These are phyloP conservation scores for Pythium brachiatum DNA, from an alignment of 352 stramenopile species.

Conservation along the genomic window DNA sequence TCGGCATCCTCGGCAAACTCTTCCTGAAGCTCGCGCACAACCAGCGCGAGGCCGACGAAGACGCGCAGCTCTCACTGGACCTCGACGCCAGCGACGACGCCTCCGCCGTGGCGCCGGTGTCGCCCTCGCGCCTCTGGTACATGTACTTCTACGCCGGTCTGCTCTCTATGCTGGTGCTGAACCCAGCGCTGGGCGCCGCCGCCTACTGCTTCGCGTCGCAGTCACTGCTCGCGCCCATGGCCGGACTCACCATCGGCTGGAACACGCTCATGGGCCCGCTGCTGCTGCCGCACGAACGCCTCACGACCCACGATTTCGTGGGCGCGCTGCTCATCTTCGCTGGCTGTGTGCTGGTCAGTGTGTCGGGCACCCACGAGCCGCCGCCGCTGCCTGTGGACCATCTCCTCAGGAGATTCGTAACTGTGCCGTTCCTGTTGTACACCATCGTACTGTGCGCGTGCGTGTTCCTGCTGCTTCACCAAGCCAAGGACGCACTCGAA, in stretches of 20 bases:
- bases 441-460: conserved; percentile 35
- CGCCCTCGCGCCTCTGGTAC: conserved; percentile 35
- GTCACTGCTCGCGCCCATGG: conserved; percentile 80
- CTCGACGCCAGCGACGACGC: conserved; percentile 22
- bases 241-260: conserved; percentile 77
- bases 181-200: conserved; percentile 56
- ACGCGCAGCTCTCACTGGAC: conserved; percentile 31
- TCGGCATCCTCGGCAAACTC: conserved; percentile 77
- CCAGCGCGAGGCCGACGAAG: conserved; percentile 57
- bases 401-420: conserved; percentile 49
- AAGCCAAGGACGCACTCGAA: conserved; percentile 52
- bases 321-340: conserved; percentile 75
- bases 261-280: conserved; percentile 78
- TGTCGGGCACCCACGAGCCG: conserved; percentile 65
- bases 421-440: conserved; percentile 69
- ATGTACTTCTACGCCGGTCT: conserved; percentile 74
- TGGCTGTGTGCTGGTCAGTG: conserved; percentile 69
- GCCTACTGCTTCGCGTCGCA: conserved; percentile 80
- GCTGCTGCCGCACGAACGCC: conserved; percentile 60
- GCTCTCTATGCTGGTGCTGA: conserved; percentile 73
- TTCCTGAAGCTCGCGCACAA: conserved; percentile 82
- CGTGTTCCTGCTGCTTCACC: conserved; percentile 50
- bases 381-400: conserved; percentile 58
- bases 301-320: conserved; percentile 75
- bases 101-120: neutral